Percentiles rank a stretch among this genome's conserved stretches.
Evolutionary conservation across 2,329 filamentous ascomycete species (phyloP).

Genomic region (Paecilomyces niveus): DNA sequence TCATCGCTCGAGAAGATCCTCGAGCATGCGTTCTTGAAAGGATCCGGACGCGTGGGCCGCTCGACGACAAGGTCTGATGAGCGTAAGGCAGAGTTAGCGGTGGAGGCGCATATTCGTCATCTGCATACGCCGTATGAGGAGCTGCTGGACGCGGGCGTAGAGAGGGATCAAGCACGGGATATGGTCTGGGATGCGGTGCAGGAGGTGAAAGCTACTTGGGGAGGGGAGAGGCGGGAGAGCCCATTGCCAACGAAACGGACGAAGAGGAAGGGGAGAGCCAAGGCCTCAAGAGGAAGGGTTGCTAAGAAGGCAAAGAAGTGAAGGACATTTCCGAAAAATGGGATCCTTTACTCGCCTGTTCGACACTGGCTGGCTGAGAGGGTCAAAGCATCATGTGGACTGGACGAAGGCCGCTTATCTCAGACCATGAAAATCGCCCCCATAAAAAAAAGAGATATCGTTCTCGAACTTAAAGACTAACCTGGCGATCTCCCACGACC

Average conservation of each 20-base stretch:
- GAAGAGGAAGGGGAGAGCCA: neutral
- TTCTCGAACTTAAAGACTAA: no score
- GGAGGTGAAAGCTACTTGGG: conserved; percentile 23
- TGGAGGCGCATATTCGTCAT: conserved; percentile 39
- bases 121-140: conserved; percentile 34
- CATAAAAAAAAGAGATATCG: no score
- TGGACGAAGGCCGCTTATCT: no score
- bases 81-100: conserved; percentile 29
- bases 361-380: no score
- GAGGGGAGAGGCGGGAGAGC: conserved; percentile 1
- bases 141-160: conserved; percentile 19
- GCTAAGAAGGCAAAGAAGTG: neutral
- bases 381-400: no score
- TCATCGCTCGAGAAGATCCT: conserved; percentile 25
- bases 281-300: neutral
- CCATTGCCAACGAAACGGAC: neutral
- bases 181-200: conserved; percentile 23
- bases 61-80: conserved; percentile 24
- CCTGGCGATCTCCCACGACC: no score
- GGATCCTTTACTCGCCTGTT: no score
- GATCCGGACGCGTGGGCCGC: conserved; percentile 34
- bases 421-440: no score
- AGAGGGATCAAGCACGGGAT: conserved; percentile 22
- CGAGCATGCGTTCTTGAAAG: conserved; percentile 33
- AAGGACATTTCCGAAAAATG: neutral